Evolutionary conservation across 2,329 filamentous ascomycete species (phyloP), one percentile per base, ranked within the genome.

Genomic region (Pseudogymnoascus sp.): DNA sequence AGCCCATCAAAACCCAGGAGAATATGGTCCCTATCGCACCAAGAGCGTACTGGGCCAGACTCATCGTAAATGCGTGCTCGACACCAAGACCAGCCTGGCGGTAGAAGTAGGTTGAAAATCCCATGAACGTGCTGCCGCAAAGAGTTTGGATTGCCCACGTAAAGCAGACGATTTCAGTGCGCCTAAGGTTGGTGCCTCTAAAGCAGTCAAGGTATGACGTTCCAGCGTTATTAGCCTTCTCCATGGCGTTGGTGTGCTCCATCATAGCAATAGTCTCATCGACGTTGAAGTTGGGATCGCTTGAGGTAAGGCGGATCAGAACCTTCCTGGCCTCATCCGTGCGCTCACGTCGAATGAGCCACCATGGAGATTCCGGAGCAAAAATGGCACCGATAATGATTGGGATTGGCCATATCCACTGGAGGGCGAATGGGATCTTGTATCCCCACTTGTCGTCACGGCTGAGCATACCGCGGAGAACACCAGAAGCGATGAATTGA

Each of bases 141-240:
- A 88, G 75, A 19, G 86, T 85, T 68, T 89, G 86, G 2, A 85
- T 85, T 3, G 82, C 80, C 76, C 86, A 88, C 5, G 85, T 83
- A 71, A 86, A 85, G 64, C 78, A 76, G 3, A 80, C 78, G 35
- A 84, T 82, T 68, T 84, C 82, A 0, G 82, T 84, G 19, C 82
- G 78, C n/a, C 80, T 75, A 16, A 77, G 69, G 64, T 82, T 81
- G 39, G 75, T 73, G 0, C 78, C 79, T 45, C 72, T 77, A 67
- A 84, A 78, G 58, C 80, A 82, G 64, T 84, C 81, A 23, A 72
- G 16, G 65, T 83, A 84, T 1, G 75, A 78, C 30, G 78, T 79
- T 0, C 78, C 79, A 76, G 62, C 77, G 74, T 30, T 19, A 7
- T 19, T 7, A 8, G 25, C 77, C 62, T 79, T 75, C 69, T 87